phyloP scores from a whole-genome alignment of 2,329 filamentous ascomycete species.

The Alternaria incomplexa region DNA sequence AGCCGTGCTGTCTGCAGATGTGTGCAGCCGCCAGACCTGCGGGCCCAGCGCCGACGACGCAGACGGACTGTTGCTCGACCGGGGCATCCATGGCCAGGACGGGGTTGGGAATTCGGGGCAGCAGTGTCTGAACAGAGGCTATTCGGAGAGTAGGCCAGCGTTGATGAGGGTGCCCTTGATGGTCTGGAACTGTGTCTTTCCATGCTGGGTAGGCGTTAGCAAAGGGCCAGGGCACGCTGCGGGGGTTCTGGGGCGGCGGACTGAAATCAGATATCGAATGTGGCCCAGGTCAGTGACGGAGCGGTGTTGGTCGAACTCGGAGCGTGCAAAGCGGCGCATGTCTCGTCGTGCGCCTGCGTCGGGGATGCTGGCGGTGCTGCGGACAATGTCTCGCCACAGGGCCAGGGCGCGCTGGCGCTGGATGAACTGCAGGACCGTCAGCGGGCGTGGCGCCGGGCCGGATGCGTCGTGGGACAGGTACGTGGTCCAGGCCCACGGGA shows the following conservation, averaged over 20 bases:
- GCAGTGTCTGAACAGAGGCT: background rate
- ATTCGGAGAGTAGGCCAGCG: conserved; percentile 37
- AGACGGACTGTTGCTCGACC: conserved; percentile 41
- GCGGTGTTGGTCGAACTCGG: conserved; percentile 57
- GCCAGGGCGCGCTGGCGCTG: conserved; percentile 55
- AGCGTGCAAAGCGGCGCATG: conserved; percentile 56
- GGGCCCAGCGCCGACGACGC: conserved; percentile 54
- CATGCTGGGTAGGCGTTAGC: conserved; percentile 40
- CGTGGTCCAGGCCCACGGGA: conserved; percentile 43
- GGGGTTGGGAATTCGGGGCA: background rate
- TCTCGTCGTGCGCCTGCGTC: conserved; percentile 45
- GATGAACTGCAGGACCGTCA: conserved; percentile 52
- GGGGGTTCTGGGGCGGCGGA: conserved; percentile 24
- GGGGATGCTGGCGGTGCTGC: conserved; percentile 47
- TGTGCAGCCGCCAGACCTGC: conserved; percentile 61
- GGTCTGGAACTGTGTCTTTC: conserved; percentile 58
- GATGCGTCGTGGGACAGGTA: conserved; percentile 8
- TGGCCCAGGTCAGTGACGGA: conserved; percentile 56
- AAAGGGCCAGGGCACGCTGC: background rate
- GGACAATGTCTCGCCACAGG: conserved; percentile 56
- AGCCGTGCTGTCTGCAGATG: conserved; percentile 68
- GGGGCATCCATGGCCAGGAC: background rate
- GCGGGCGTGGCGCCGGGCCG: background rate
- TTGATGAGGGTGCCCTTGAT: conserved; percentile 52
- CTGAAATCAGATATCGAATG: conserved; percentile 57